Base-by-base conservation (phyloP, 2,329 filamentous ascomycete genomes). In the Scytalidium sp. region DNA sequence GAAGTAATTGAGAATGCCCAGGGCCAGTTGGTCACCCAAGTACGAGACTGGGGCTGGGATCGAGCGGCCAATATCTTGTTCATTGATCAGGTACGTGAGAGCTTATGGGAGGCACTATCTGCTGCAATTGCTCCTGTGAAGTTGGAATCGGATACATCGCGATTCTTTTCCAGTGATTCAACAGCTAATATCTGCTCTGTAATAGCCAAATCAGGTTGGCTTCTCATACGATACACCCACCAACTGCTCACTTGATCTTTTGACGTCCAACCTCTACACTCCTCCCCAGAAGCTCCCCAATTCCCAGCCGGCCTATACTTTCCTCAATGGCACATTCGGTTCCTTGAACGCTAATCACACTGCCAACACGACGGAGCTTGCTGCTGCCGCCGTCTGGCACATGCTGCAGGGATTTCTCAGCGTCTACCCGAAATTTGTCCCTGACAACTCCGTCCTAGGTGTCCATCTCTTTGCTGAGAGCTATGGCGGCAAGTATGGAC, bases 401-500 rank as follows among this genome's bases (percentile, higher is more conserved):
- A 82, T 83, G 63, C 72, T 78, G 1, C 80, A 84, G 60, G 73
- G 73, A 1, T 83, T 79, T 71, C 77, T 81, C 43, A 70, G 78
- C 19, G 79, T 80, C 29, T 83, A 83, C 49, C 79, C 79, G 0
- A 71, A 72, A 45, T 80, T 82, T 58, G 74, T 75, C 55, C 75
- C 77, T 1, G 1, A 71, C 45, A 81, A 78, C 3, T 68, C 75
- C 0, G 59, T 53, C 2, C 67, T 83, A 17, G 80, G 80, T 4
- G 74, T 89, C 47, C 83, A 84, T 57, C 68, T 89, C 3, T 88
- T 87, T 53, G 77, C 83, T 1, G 84, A 90, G 64, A 85, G 81
- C 65, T 86, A 88, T 63, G 81, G 84, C 27, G 87, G 87, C 11
- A 79, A 83, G 49, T 90, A 88, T 58, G 87, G 83, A 0, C 84